Evolutionary conservation across 1,139 yeast species (phyloP).

Genomic region (Geotrichum armillariae): DNA sequence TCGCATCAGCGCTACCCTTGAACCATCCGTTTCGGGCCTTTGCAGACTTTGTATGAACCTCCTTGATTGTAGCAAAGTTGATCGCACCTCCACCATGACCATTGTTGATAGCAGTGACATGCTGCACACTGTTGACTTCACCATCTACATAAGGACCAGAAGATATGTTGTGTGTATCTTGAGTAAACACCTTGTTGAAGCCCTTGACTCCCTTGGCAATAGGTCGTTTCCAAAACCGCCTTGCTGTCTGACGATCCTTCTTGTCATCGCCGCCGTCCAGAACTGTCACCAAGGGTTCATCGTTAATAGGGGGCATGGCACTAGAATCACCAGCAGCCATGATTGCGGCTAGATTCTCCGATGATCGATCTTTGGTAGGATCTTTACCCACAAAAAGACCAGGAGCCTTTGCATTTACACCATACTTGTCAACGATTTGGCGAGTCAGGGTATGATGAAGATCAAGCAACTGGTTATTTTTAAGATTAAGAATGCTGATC

Average conservation of each 20-base stretch:
- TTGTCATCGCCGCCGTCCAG: conserved; percentile 32
- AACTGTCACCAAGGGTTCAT: conserved; percentile 38
- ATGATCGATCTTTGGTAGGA: neutral
- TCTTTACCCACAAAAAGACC: neutral
- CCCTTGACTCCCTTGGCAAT: conserved; percentile 40
- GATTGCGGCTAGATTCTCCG: conserved; percentile 9
- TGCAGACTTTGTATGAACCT: conserved; percentile 13
- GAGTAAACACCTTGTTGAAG: conserved; percentile 38
- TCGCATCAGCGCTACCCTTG: conserved; percentile 20
- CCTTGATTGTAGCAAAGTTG: conserved; percentile 14
- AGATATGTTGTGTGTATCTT: conserved; percentile 25
- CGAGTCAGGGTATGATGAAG: conserved; percentile 41
- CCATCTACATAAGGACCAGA: conserved; percentile 19
- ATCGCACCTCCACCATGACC: conserved; percentile 10
- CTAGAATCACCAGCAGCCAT: conserved; percentile 9
- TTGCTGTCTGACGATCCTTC: conserved; percentile 30
- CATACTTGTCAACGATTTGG: conserved; percentile 40
- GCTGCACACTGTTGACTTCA: conserved; percentile 21
- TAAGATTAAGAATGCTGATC: conserved; percentile 35
- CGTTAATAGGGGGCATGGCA: conserved; percentile 21
- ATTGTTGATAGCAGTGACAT: conserved; percentile 23
- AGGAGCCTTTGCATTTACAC: conserved; percentile 23
- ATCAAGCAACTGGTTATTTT: conserved; percentile 40
- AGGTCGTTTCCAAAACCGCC: conserved; percentile 41
- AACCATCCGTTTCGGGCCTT: conserved; percentile 23